Percentiles rank a stretch among this genome's conserved stretches.
Conservation (phyloP, 768 basidiomycete species). For the Tricholoma furcatifolium region DNA sequence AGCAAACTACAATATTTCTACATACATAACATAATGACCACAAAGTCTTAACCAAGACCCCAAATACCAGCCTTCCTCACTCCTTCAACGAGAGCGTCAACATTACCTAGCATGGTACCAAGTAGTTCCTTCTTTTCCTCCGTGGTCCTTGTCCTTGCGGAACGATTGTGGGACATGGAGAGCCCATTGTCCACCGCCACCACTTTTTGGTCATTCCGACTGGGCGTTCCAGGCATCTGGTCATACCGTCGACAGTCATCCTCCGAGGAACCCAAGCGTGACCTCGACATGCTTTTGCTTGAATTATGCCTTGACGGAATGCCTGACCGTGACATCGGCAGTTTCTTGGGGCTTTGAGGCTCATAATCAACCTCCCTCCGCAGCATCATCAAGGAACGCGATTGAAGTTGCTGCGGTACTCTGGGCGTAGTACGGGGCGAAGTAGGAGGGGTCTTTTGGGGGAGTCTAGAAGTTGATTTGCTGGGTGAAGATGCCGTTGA, state of each 20-base stretch:
- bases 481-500: constrained; percentile 43
- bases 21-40: too few species aligned
- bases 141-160: constrained; percentile 48
- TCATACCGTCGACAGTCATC: constrained; percentile 14
- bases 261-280: constrained; percentile 16
- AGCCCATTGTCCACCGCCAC: constrained; percentile 12
- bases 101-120: constrained; percentile 84
- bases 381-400: constrained; percentile 62
- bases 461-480: constrained; percentile 29
- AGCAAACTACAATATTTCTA: neutral
- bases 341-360: constrained; percentile 68
- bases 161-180: constrained; percentile 4
- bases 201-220: constrained; percentile 6
- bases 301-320: constrained; percentile 14
- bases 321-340: constrained; percentile 16
- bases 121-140: constrained; percentile 83
- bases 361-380: constrained; percentile 70
- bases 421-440: constrained; percentile 27
- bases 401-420: constrained; percentile 30
- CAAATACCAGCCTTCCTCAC: constrained; percentile 86
- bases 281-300: constrained; percentile 18
- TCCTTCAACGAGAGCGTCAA: constrained; percentile 86
- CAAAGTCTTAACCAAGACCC: constrained; percentile 52
- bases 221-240: constrained; percentile 6
- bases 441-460: constrained; percentile 24